phyloP scores from a whole-genome alignment of 2,329 filamentous ascomycete genomes.

The Bimuria novae-zelandiae region DNA sequence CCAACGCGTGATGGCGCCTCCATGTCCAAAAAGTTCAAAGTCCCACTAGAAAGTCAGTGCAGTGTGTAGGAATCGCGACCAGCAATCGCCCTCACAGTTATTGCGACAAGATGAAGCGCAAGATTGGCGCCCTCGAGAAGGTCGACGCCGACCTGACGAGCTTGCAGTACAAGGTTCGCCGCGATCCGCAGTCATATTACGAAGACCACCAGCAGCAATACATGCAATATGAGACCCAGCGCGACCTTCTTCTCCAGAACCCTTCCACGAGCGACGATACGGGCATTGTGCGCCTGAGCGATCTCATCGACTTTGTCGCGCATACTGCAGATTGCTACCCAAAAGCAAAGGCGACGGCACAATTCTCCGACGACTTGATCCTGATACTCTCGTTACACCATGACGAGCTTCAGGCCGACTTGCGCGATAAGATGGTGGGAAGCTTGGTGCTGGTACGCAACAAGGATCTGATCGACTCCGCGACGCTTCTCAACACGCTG shows the following conservation, averaged over 20 bases:
- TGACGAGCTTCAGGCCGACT: slow-evolving; percentile 76
- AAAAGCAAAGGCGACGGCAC: slow-evolving; percentile 72
- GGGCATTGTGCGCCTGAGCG: slow-evolving; percentile 81
- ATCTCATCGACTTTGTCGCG: slow-evolving; percentile 90
- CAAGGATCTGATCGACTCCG: slow-evolving; percentile 90
- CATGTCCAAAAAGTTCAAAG: not conserved
- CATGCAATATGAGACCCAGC: slow-evolving; percentile 87
- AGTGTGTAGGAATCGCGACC: slow-evolving; percentile 2
- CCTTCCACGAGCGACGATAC: slow-evolving; percentile 78
- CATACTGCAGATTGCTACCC: slow-evolving; percentile 95
- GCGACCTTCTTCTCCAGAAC: slow-evolving; percentile 86
- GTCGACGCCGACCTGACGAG: slow-evolving; percentile 77
- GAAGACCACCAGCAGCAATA: slow-evolving; percentile 89
- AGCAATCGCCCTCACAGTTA: not conserved
- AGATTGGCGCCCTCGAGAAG: slow-evolving; percentile 91
- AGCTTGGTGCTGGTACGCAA: slow-evolving; percentile 84
- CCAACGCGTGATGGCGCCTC: not conserved
- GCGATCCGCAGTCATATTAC: slow-evolving; percentile 86
- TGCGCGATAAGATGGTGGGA: slow-evolving; percentile 92
- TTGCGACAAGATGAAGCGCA: slow-evolving; percentile 72
- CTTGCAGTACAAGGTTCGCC: slow-evolving; percentile 87
- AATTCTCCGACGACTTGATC: slow-evolving; percentile 81
- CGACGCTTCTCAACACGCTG: slow-evolving; percentile 79
- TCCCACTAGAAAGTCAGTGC: slow-evolving; percentile 8
- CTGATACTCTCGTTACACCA: slow-evolving; percentile 82